Evolutionary conservation across 306 rosid species (phyloP), one percentile per base, ranked within the genome.

Genomic region (Mimosa pudica): DNA sequence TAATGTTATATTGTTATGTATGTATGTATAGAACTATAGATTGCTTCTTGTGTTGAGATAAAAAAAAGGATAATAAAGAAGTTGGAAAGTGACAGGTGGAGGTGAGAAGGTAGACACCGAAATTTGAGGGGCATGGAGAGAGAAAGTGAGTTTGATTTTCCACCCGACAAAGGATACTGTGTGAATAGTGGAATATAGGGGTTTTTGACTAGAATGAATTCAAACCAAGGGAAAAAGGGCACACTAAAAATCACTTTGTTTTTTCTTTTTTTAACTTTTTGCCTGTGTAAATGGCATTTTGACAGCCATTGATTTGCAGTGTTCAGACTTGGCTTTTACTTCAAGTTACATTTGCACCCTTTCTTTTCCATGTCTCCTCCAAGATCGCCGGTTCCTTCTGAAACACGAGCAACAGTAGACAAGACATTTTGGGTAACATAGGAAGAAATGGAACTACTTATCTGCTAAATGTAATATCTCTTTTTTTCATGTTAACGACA

Each of bases 131-230:
- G 41, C 80, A 44, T 55, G 71, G 71, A 68, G 74, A 73, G 48
- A 77, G 54, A 81, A 35, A 76, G 33, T 9, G 36, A 76, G 33
- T 9, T 66, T 71, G 76, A 85, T 86, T 89, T 87, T 85, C 89
- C 89, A 82, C 91, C 98, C 92, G 96, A 92, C 97, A 94, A 61
- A 77, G 33, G 30, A 76, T 82, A 87, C 92, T 89, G 94, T 87
- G 85, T 82, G 79, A 90, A 92, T 83, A 76, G 88, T 83, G 77
- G 65, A 60, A 60, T 60, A 82, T 81, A 74, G 77, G 35, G 82
- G 76, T 73, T 87, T 88, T 84, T 90, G 83, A 86, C 88, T 74
- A 61, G 17, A 88, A 70, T 82, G 62, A 54, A 55, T 84, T 83
- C 85, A 76, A 65, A 49, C 20, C 36, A 42, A 78, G 72, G 46